Conservation (phyloP, 805 yeast species). For the Barnettozyma wickerhamii region DNA sequence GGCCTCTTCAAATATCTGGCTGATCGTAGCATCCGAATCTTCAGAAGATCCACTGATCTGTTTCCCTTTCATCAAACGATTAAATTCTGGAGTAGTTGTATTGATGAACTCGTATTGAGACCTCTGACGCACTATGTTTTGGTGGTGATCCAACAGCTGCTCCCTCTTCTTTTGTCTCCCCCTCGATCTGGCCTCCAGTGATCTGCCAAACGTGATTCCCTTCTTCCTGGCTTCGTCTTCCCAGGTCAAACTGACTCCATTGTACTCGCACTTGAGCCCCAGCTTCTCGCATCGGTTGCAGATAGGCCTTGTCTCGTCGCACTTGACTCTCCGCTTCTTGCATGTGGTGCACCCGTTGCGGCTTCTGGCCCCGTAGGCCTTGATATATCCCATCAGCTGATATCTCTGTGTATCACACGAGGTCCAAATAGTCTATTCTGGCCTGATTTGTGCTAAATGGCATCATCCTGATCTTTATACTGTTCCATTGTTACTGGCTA, state of each 20-base stretch:
- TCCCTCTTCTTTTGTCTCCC: constrained; percentile 3
- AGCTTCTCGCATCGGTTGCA: constrained; percentile 30
- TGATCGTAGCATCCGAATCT: constrained; percentile 1
- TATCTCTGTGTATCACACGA: not conserved
- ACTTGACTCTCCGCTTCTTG: constrained; percentile 46
- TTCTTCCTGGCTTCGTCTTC: constrained; percentile 34
- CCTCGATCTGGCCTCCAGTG: constrained; percentile 22
- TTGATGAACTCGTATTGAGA: constrained; percentile 14
- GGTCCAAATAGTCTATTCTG: too few relatives aligned
- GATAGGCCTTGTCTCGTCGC: constrained; percentile 33
- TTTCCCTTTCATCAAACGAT: constrained; percentile 4
- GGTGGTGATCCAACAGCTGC: not conserved
- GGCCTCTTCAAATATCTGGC: constrained; percentile 15
- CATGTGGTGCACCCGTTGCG: constrained; percentile 47
- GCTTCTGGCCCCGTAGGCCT: constrained; percentile 28
- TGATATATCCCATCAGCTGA: constrained; percentile 20
- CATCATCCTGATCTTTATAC: not conserved
- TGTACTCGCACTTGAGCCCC: constrained; percentile 20
- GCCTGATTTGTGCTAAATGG: too few relatives aligned
- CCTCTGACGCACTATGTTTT: constrained; percentile 9
- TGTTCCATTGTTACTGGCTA: not conserved
- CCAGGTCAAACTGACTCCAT: constrained; percentile 26
- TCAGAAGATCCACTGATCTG: constrained; percentile 6
- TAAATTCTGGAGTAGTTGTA: constrained; percentile 8
- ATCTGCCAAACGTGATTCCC: constrained; percentile 36